phyloP scores from a whole-genome alignment of 495 filamentous ascomycete species.

The Bacidia rubella region DNA sequence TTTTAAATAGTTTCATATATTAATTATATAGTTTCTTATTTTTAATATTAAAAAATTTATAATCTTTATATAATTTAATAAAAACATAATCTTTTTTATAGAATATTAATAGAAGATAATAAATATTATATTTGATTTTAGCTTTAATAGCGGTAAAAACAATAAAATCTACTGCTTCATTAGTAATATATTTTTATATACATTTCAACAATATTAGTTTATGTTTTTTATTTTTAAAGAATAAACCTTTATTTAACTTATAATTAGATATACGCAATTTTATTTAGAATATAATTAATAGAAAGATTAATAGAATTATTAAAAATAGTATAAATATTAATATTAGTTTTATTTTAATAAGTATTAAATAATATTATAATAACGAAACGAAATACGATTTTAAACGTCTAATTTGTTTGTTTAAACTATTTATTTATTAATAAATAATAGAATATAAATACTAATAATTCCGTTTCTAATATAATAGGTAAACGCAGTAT shows the following conservation, averaged over 20 bases:
- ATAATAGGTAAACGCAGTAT: background rate
- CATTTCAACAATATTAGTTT: background rate
- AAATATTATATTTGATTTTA: background rate
- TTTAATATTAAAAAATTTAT: background rate
- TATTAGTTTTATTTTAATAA: no score
- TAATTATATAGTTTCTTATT: background rate
- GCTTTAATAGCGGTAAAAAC: background rate
- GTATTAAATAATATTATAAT: background rate
- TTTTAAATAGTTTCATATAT: background rate
- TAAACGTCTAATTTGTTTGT: conserved; percentile 3
- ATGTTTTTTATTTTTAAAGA: no score
- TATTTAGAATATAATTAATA: no score
- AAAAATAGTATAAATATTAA: no score
- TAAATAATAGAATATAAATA: conserved; percentile 1
- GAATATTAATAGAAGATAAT: background rate
- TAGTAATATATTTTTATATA: background rate
- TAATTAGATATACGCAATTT: no score
- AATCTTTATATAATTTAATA: background rate
- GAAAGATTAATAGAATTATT: no score
- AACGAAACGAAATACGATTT: conserved; percentile 1
- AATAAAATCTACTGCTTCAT: background rate
- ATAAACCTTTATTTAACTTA: no score
- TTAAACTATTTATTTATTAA: background rate
- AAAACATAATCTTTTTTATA: background rate
- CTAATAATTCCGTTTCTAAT: conserved; percentile 3